Base-by-base conservation (phyloP, 2,329 filamentous ascomycete species). In the Fusarium newnesense region DNA sequence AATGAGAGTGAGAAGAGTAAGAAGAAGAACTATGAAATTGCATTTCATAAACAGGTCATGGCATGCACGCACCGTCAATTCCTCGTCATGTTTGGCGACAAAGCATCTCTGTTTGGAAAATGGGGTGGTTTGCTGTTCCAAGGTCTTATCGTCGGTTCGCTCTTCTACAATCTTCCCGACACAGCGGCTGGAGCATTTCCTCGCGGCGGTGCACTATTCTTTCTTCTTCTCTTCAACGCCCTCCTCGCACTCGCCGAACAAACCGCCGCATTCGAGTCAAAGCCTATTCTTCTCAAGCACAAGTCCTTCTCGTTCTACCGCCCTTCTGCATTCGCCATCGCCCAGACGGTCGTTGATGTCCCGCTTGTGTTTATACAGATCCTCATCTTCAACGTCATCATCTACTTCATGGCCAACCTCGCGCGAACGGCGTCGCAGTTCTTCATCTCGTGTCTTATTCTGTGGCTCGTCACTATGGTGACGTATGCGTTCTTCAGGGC, bases 401-500 rank as follows among this genome's bases (percentile, higher is more conserved):
- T 95, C 42, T 96, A 95, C 83, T 95, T 95, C 81, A 91, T 96
- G 91, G 89, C 91, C 1, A 90, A 92, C 57, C 85, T 96, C 4
- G 86, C 91, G 60, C 84, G 91, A 34, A 88, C 89, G 34, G 86
- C 92, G 1, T 91, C 89, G 47, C 87, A 91, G 30, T 93, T 92
- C 79, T 93, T 92, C 78, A 90, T 91, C 60, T 88, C 89, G 74
- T 87, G 89, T 67, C 80, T 92, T 2, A 89, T 93, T 69, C 86
- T 89, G 0, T 91, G 89, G 79, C 80, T 87, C 2, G 85, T 86
- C 18, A 90, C 87, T 1, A 85, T 92, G 67, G 83, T 84, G 24
- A 88, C 92, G 80, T 88, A 87, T 13, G 84, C 87, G 0, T 83
- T 92, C 32, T 92, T 91, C 76, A 84, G 90, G 18, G 87, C 87